Evolutionary conservation across 2,329 filamentous ascomycete species (phyloP), one percentile per base, ranked within the genome.

Genomic region (Trematosphaeria pertusa): DNA sequence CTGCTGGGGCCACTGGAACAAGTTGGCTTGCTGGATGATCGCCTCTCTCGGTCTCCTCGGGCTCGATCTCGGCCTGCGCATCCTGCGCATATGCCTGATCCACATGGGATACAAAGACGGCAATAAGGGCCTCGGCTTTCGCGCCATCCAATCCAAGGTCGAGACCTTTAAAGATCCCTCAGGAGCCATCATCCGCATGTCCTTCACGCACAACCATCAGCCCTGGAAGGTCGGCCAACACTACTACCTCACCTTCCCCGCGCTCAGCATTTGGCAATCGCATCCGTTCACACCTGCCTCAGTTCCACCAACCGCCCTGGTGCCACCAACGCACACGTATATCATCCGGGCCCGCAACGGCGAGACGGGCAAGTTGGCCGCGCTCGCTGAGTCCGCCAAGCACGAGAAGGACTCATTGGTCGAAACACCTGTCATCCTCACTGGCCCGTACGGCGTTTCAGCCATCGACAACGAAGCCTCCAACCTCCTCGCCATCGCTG

Each of bases 1-100:
- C 3, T 87, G 86, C 67, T 89, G 86, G 81, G 87, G 80, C 1
- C 87, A 91, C 62, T 91, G 87, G 88, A 66, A 77, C 37, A 73
- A 83, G 39, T 74, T 91, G 3, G 77, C 81, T 36, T 88, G 85
- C 64, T 91, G 87, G 73, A 78, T 91, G 64, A 77, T 88, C 34
- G 83, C 87, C 0, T 82, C 82, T 0, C 71, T 91, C 3, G 73
- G 81, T 1, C 75, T 91, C 14, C 86, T 87, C 76, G 77, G 80
- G 38, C 52, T 87, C 14, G 87, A 91, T 59, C 80, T 87, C 5
- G 76, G 71, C 0, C 73, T 82, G 5, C 78, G 87, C 10, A 66
- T 84, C 1, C 57, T 83, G 9, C 78, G 87, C 24, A 81, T 81
- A 0, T 76, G 74, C 1, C 64, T 87, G 10, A 73, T 89, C 6